These are phyloP conservation scores for Mercurialis annua DNA, from an alignment of 345 rosid species.

Conservation along the genomic window DNA sequence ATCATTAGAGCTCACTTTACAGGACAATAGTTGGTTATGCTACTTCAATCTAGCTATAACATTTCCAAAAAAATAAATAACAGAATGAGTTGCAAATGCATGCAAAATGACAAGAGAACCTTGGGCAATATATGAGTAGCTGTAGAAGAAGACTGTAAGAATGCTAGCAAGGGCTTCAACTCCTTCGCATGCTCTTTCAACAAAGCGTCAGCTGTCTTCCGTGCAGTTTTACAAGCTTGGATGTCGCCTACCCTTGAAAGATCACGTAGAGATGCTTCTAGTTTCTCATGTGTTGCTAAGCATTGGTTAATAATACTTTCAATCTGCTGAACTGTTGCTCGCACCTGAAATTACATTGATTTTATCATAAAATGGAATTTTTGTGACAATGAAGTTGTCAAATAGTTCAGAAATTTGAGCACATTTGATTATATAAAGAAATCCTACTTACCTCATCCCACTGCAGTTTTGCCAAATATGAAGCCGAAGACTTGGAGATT, in stretches of 20 bases:
- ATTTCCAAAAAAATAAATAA: not conserved
- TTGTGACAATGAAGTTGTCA: not conserved
- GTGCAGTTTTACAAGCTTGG: slow-evolving; percentile 86
- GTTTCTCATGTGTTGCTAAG: slow-evolving; percentile 67
- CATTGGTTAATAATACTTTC: slow-evolving; percentile 57
- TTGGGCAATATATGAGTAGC: slow-evolving; percentile 72
- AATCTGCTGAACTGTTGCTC: slow-evolving; percentile 62
- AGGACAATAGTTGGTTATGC: not conserved
- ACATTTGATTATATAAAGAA: not conserved
- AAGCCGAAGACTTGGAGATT: slow-evolving; percentile 87
- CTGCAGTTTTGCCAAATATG: slow-evolving; percentile 89
- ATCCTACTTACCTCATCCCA: slow-evolving; percentile 79
- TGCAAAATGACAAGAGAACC: slow-evolving; percentile 36
- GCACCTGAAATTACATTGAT: slow-evolving; percentile 48
- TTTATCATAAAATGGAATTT: not conserved
- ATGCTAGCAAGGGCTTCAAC: slow-evolving; percentile 51
- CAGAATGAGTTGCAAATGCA: not conserved
- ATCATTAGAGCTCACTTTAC: not conserved
- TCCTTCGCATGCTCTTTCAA: slow-evolving; percentile 83
- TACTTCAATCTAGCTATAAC: not conserved
- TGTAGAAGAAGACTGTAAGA: slow-evolving; percentile 65
- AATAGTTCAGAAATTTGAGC: not conserved
- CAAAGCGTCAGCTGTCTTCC: slow-evolving; percentile 66
- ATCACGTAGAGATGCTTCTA: slow-evolving; percentile 81
- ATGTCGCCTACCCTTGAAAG: slow-evolving; percentile 90